phyloP scores from a whole-genome alignment of 768 basidiomycete species.

The Fibroporia radiculosa region DNA sequence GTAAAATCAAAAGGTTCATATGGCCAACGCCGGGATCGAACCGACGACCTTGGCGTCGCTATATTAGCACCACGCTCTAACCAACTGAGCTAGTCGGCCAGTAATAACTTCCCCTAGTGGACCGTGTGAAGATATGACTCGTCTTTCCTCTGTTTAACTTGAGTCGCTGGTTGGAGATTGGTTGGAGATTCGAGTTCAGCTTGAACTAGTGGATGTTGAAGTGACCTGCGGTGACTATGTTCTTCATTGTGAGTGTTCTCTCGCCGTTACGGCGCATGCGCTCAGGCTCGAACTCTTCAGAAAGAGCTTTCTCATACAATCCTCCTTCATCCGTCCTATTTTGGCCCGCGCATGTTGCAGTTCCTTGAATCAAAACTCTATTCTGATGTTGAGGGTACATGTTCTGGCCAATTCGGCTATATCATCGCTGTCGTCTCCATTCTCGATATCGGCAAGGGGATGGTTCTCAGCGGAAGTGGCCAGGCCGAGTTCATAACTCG shows the following conservation, averaged over 20 bases:
- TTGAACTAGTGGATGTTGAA: too few relatives aligned
- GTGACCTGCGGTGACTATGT: conserved; percentile 16
- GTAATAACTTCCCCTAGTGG: not conserved
- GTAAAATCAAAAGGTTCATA: not conserved
- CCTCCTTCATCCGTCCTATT: conserved; percentile 95
- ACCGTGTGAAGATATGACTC: not conserved
- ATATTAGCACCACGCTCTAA: conserved; percentile 7
- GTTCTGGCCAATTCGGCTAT: conserved; percentile 91
- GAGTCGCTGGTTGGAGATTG: not conserved
- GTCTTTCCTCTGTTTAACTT: not conserved
- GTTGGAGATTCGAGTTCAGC: not conserved
- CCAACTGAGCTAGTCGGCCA: conserved; percentile 3
- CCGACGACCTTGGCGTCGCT: conserved; percentile 4
- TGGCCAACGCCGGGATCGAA: conserved; percentile 8
- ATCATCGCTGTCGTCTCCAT: conserved; percentile 90
- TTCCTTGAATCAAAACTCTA: conserved; percentile 92
- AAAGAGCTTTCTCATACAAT: conserved; percentile 98
- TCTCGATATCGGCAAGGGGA: conserved; percentile 86
- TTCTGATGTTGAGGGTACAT: conserved; percentile 95
- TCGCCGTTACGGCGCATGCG: not conserved
- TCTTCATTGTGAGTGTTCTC: conserved; percentile 20
- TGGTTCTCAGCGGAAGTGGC: conserved; percentile 85
- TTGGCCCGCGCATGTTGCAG: conserved; percentile 91
- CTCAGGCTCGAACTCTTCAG: conserved; percentile 31
- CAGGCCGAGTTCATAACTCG: conserved; percentile 94